Base-by-base conservation (phyloP, 2,329 filamentous ascomycete species). In the Xylariaceae sp. region DNA sequence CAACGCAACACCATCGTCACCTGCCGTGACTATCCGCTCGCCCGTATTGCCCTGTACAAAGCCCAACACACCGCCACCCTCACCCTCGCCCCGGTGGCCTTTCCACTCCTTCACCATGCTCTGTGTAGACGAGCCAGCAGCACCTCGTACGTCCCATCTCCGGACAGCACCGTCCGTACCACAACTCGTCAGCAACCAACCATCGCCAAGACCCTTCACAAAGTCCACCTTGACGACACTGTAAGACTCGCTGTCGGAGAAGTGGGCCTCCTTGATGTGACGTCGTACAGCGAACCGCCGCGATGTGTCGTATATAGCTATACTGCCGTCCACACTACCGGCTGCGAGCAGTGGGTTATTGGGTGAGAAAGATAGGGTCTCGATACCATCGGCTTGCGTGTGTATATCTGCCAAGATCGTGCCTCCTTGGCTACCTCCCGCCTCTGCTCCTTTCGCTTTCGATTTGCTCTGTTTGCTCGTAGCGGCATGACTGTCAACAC, bases 201-300 rank as follows among this genome's bases (percentile, higher is more conserved):
- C 80, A 49, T 69, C 61, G 66, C 75, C 58, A 64, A 56, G 66
- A 59, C 72, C 68, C 66, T 77, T 76, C 53, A 96, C 82, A 65
- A 96, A 99, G 54, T 97, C 90, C 5, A 97, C 84, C 72, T 95
- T 93, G 56, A 97, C 93, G 17, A 99, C 90, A 1, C 90, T 87
- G 64, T 88, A 87, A n/a, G 90, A 88, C 59, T 92, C 88, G 22
- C 22, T 28, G 7, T 28, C 22, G 22, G 22, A 28, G 22, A 28
- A 28, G 69, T 96, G 93, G 1, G 90, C 92, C 45, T 88, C 87
- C 46, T 81, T 79, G 59, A 97, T 89, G 66, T 91, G 86, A 49
- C 90, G 77, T 47, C 94, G 81, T n/a, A 95, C 83, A 2, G 91
- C 89, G 66, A 96, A 97, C 47, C 89, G 85, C 61, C 94, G 87